Base-by-base conservation (phyloP, 2,329 filamentous ascomycete species). In the Diaporthe sp. region DNA sequence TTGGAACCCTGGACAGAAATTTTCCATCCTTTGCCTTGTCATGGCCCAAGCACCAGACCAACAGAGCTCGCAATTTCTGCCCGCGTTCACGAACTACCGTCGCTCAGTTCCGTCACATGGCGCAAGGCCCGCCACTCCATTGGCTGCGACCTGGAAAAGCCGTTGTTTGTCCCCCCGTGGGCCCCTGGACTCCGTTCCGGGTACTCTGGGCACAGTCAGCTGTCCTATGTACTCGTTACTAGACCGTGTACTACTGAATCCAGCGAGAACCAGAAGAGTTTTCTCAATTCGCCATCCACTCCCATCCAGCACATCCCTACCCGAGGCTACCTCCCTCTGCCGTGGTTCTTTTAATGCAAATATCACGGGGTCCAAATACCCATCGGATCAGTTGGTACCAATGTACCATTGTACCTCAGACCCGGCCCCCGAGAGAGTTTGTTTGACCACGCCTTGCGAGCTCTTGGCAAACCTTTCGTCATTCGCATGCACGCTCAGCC, bases 1-100 rank as follows among this genome's bases (percentile, higher is more conserved):
- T 28, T 39, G 31, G 49, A 55, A 55, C 47, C 63, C 31, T 70
- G 47, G 22, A n/a, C 44, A 53, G 47, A 70, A 55, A 55, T 70
- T 70, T 70, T 39, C 65, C 65, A 1, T 68, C 47, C 47, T 53
- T 68, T 49, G 28, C 44, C 31, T 25, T 20, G 61, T 20, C 61
- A 47, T 22, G 47, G 63, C 22, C 44, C 47, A 51, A 67, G 44
- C 63, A 37, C 37, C 39, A 63, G 60, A 22, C 60, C 60, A 63
- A 63, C 47, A 68, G 22, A 68, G 63, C 63, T 68, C 63, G 63
- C 63, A 68, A 68, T 68, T 68, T 68, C 63, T 39, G 47, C 65
- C 47, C 65, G 49, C 13, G n/a, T 39, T 70, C 47, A 39, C 65
- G 47, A 70, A 70, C 65, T 70, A 70, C 65, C 31, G 49, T 28